Base-by-base conservation (phyloP, 352 stramenopile species). In the Aphanomyces invadans region DNA sequence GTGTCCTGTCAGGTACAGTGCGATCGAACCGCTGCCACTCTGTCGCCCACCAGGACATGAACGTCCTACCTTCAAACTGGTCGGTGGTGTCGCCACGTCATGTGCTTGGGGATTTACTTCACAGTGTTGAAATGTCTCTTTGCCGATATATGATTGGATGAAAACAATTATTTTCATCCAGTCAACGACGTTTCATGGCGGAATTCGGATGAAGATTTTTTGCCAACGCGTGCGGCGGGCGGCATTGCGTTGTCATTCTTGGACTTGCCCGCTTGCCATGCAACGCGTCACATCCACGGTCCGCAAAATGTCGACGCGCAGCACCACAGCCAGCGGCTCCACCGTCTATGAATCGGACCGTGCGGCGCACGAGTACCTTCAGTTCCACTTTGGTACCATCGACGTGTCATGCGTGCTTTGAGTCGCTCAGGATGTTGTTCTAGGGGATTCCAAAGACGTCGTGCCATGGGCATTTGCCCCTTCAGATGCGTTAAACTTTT, bases 311-410 rank as follows among this genome's bases (percentile, higher is more conserved):
- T 65, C 52, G 3, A 65, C 56, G 45, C 84, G 87, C 56, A 94
- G 85, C 75, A 96, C 88, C 9, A 92, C 87, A 1, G 87, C 88
- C 19, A 96, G 86, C 71, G 87, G 87, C 29, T 92, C 86, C 19
- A 74, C 81, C 32, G 80, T 96, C 28, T 96, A 96, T 74, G 88
- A 96, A 71, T 92, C 85, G 17, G 79, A 88, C 46, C 76, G 88
- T 33, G 88, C 88, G 3, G 86, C 93, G 51, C 77, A 94, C 64
- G 88, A 96, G 72, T 96, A 96, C 59, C 70, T 96, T 4, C 88
- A 96, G 73, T 96, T 96, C 67, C 88, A 96, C 71, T 96, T 90
- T 71, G 88, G 87, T 90, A 32, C 36, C 64, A 31, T 36, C 11
- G 42, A 54, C 60, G 9, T 36, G 26, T 48, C n/a, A n/a, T n/a